phyloP scores from a whole-genome alignment of 2,329 filamentous ascomycete genomes.

The Metarhizium robertsii region DNA sequence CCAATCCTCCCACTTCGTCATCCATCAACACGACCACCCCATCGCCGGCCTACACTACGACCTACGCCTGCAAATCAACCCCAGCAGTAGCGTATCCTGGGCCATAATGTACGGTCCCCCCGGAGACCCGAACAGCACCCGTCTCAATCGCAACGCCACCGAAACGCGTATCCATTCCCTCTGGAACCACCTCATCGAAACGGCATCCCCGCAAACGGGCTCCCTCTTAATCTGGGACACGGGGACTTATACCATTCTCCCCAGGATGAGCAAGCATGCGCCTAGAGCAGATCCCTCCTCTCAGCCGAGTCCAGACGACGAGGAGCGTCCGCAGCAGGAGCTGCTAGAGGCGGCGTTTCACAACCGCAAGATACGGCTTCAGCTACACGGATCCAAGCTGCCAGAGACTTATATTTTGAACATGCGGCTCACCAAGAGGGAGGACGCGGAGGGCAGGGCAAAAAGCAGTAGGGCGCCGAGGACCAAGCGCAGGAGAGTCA shows the following conservation, averaged over 20 bases:
- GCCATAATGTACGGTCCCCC: constrained; percentile 55
- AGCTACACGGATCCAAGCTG: constrained; percentile 43
- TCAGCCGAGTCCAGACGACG: constrained; percentile 12
- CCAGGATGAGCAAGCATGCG: constrained; percentile 25
- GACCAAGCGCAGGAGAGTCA: neutral
- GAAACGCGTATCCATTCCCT: constrained; percentile 54
- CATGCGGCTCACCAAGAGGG: constrained; percentile 40
- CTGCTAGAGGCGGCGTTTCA: constrained; percentile 44
- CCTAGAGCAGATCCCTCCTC: constrained; percentile 21
- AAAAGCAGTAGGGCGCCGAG: constrained; percentile 9
- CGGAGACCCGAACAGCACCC: constrained; percentile 44
- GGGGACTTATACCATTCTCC: constrained; percentile 46
- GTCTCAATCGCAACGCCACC: constrained; percentile 48
- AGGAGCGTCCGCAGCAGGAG: constrained; percentile 27
- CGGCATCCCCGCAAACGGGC: constrained; percentile 42
- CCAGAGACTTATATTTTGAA: constrained; percentile 44
- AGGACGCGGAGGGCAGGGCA: constrained; percentile 26
- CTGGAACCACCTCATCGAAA: constrained; percentile 53
- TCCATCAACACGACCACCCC: constrained; percentile 67
- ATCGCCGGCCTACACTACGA: constrained; percentile 61
- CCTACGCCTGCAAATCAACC: constrained; percentile 59
- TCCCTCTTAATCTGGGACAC: constrained; percentile 56
- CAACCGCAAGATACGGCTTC: constrained; percentile 46
- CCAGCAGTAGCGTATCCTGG: constrained; percentile 55
- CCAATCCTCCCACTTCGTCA: constrained; percentile 49